Evolutionary conservation across 225 moss, liverwort and hornwort genomes (phyloP), one percentile per base, ranked within the genome.

Genomic region (Ulota crispa): DNA sequence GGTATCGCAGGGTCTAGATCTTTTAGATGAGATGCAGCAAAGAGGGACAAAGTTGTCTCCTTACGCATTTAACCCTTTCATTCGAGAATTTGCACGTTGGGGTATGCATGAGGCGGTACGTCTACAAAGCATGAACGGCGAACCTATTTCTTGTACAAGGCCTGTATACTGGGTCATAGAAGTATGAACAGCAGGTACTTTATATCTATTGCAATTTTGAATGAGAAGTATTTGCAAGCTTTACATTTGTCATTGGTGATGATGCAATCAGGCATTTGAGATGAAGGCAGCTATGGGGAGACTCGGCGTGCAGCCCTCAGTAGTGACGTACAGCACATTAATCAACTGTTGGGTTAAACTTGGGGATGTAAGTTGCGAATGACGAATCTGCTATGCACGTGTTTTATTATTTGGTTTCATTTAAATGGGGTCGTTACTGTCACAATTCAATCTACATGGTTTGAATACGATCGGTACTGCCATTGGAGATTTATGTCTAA

Each of bases 11-110:
- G 95, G 89, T 50, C 70, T 95, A 72, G 92, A 92, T 81, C 79
- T 93, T 28, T 77, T 95, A 84, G 95, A 92, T 61, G 92, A 95
- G 86, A 95, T 95, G 91, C 87, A 88, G 73, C 71, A 77, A 34
- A 88, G 86, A 78, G 89, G 87, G 47, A 76, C 84, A 47, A 67
- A 81, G 75, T 60, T 92, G 83, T 87, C 84, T 2, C 79, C 89
- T 56, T 85, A 81, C 76, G 65, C 89, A 78, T 95, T 95, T 80
- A 92, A 84, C 85, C 95, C 93, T 55, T 87, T 95, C 31, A 86
- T 95, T 60, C 75, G 84, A 37, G 89, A 91, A 24, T 93, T 92
- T 78, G 84, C 88, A 67, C 89, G 88, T 63, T 84, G 92, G 82
- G 88, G 89, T 79, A 91, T 90, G 92, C 71, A 92, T 27, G 92